phyloP scores from a whole-genome alignment of 202 grass and related monocot species.

The Cymbopogon flexuosus region DNA sequence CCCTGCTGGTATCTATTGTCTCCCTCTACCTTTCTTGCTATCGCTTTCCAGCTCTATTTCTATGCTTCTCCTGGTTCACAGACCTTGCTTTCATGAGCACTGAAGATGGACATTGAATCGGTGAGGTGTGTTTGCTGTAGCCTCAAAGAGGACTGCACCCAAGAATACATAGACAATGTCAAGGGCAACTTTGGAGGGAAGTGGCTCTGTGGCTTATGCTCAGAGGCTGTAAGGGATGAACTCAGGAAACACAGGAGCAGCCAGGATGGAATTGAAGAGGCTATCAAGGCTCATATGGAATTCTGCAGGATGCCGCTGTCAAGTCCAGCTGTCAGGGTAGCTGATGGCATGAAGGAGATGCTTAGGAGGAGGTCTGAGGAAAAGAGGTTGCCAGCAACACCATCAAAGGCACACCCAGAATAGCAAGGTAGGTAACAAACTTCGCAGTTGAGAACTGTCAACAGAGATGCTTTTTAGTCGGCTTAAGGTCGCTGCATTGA shows the following conservation, averaged over 20 bases:
- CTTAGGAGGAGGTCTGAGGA: conserved; percentile 49
- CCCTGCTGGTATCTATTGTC: neutral
- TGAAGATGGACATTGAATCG: conserved; percentile 48
- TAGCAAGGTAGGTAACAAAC: conserved; percentile 30
- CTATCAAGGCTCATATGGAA: conserved; percentile 53
- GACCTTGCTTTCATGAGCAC: conserved; percentile 4
- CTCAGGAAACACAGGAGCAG: conserved; percentile 9
- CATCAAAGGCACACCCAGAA: neutral
- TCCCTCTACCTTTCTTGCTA: conserved; percentile 6
- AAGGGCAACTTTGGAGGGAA: conserved; percentile 60
- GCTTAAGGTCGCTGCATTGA: neutral
- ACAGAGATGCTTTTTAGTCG: conserved; percentile 14
- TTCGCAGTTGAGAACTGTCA: conserved; percentile 3
- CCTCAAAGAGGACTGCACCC: conserved; percentile 70
- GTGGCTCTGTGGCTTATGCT: conserved; percentile 79
- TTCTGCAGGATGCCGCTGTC: conserved; percentile 52
- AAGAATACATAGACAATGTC: conserved; percentile 58
- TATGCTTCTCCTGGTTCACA: neutral
- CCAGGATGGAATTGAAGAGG: conserved; percentile 36
- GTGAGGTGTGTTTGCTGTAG: conserved; percentile 58
- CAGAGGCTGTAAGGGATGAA: conserved; percentile 55
- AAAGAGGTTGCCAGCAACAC: conserved; percentile 7
- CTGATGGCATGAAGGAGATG: conserved; percentile 74
- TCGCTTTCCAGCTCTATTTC: conserved; percentile 22
- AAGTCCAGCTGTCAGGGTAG: conserved; percentile 55